Percentiles rank a stretch among this genome's conserved stretches.
Conservation (phyloP, 2,329 filamentous ascomycete species). For the Moelleriella libera region DNA sequence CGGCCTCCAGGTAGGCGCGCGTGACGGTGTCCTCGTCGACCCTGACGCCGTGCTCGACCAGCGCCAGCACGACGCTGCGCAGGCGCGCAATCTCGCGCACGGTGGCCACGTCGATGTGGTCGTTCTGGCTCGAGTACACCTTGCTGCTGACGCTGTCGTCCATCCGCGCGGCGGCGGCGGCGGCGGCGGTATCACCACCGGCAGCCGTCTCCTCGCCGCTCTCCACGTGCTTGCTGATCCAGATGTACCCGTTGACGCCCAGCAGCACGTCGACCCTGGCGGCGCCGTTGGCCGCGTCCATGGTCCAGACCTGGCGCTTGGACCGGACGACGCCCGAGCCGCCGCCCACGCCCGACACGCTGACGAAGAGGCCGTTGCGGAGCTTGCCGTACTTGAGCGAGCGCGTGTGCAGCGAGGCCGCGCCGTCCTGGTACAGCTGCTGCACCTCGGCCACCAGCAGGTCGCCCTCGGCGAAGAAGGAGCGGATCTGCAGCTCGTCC, state of each 20-base stretch:
- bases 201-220: slow-evolving; percentile 33
- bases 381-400: slow-evolving; percentile 90
- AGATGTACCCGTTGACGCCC: slow-evolving; percentile 94
- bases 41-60: slow-evolving; percentile 68
- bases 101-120: slow-evolving; percentile 61
- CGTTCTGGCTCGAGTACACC: slow-evolving; percentile 93
- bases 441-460: slow-evolving; percentile 92
- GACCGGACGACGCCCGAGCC: slow-evolving; percentile 76
- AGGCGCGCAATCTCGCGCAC: slow-evolving; percentile 81
- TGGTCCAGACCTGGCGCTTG: slow-evolving; percentile 76
- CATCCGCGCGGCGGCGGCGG: too few species aligned
- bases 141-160: slow-evolving; percentile 76
- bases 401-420: slow-evolving; percentile 77
- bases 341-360: slow-evolving; percentile 68
- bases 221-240: slow-evolving; percentile 76
- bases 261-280: slow-evolving; percentile 72
- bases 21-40: slow-evolving; percentile 87
- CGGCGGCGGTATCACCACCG: slow-evolving; percentile 66
- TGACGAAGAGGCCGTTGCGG: slow-evolving; percentile 80
- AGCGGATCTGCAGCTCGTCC: slow-evolving; percentile 91
- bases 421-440: slow-evolving; percentile 71
- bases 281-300: slow-evolving; percentile 42
- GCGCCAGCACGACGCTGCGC: slow-evolving; percentile 63
- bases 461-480: slow-evolving; percentile 94
- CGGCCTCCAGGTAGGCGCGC: slow-evolving; percentile 65